Percentiles rank a stretch among this genome's conserved stretches.
These are phyloP conservation scores for Aureobasidium sp. DNA, from an alignment of 2,329 filamentous ascomycete genomes.

Conservation along the genomic window DNA sequence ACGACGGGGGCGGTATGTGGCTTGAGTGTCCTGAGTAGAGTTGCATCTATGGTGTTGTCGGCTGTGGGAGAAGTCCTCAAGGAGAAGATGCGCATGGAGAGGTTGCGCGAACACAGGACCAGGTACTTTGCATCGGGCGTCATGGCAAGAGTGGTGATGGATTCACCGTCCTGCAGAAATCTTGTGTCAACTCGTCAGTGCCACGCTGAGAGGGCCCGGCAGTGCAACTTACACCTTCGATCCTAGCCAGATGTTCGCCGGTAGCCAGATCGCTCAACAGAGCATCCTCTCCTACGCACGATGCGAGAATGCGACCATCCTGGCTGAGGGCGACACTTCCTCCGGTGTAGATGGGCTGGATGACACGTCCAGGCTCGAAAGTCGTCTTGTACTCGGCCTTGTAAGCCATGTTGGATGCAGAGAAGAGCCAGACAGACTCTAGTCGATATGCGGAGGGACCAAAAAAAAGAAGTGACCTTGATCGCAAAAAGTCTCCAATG, in stretches of 20 bases:
- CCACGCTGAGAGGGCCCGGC: conserved; percentile 12
- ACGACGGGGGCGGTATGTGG: conserved; percentile 86
- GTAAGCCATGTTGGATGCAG: conserved; percentile 37
- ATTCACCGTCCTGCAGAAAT: conserved; percentile 47
- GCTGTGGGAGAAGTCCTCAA: conserved; percentile 51
- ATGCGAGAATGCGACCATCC: conserved; percentile 72
- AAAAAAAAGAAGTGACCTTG: neutral
- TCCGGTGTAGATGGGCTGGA: conserved; percentile 90
- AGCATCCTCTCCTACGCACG: conserved; percentile 85
- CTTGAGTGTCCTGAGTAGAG: conserved; percentile 71
- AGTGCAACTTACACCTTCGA: conserved; percentile 65
- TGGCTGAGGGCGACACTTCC: conserved; percentile 77
- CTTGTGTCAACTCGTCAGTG: conserved; percentile 33
- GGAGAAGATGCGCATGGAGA: conserved; percentile 87
- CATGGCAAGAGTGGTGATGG: conserved; percentile 69
- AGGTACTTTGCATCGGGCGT: conserved; percentile 83
- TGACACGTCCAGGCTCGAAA: conserved; percentile 72
- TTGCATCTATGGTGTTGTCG: conserved; percentile 51
- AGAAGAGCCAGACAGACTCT: neutral
- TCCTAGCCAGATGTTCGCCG: conserved; percentile 69
- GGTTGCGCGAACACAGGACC: conserved; percentile 84
- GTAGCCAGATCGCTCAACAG: conserved; percentile 77
- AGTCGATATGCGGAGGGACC: neutral
- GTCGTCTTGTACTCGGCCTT: conserved; percentile 65
- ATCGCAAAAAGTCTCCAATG: neutral